A percentile compares a stretch with the other conserved stretches of the same genome.
These are phyloP conservation scores for Nelumbo lutea DNA, from an alignment of 164 flowering plant genomes.

Conservation along the genomic window DNA sequence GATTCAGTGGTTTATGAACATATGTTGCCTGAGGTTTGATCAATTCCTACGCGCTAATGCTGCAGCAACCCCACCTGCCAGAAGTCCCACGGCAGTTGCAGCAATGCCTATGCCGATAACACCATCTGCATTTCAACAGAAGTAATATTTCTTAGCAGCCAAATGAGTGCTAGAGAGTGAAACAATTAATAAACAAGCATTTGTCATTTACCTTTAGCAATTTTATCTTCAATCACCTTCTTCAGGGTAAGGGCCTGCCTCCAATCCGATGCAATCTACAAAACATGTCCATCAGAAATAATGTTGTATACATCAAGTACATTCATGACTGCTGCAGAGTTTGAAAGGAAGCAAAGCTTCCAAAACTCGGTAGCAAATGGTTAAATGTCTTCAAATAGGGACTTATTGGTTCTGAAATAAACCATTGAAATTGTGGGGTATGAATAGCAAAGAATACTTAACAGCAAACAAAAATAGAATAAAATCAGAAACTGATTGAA, in stretches of 20 bases:
- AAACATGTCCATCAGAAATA: neutral
- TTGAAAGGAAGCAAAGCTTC: neutral
- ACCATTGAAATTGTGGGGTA: too few species aligned
- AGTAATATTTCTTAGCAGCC: too few species aligned
- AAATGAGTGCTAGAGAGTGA: neutral
- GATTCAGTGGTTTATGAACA: too few species aligned
- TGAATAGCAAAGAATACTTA: too few species aligned
- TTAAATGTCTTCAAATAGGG: neutral
- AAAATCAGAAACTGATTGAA: too few species aligned
- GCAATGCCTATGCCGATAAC: conserved; percentile 93
- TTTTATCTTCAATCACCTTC: conserved; percentile 70
- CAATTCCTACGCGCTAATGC: conserved; percentile 66
- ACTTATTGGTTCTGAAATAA: too few species aligned
- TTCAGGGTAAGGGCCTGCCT: conserved; percentile 78
- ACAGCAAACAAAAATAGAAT: too few species aligned
- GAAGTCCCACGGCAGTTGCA: conserved; percentile 77
- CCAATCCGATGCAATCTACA: conserved; percentile 88
- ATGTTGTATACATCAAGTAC: neutral
- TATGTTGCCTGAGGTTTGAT: neutral
- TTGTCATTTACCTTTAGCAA: conserved; percentile 58
- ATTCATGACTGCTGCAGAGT: neutral
- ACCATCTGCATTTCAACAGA: conserved; percentile 59
- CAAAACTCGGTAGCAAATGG: too few species aligned
- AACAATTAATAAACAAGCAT: neutral
- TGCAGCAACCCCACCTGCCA: conserved; percentile 76